Conservation (phyloP, 495 filamentous ascomycete genomes). For the Xylaria flabelliformis region DNA sequence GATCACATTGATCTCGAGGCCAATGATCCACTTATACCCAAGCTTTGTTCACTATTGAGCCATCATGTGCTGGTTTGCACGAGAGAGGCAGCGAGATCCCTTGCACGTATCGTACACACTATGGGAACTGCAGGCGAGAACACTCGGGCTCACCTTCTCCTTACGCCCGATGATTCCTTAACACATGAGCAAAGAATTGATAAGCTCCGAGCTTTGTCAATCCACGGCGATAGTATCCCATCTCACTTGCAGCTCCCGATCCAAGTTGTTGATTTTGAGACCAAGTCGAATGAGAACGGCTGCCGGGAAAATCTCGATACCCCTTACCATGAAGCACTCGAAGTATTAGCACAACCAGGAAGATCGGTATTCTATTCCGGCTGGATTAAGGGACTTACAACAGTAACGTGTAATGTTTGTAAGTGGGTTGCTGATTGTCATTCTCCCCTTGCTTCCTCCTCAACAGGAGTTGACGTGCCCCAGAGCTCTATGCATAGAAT, state of each 20-base stretch:
- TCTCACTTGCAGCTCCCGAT: conserved; percentile 39
- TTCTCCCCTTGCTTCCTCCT: not conserved
- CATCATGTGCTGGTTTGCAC: conserved; percentile 46
- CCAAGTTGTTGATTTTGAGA: conserved; percentile 28
- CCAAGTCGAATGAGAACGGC: conserved; percentile 24
- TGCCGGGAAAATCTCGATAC: conserved; percentile 24
- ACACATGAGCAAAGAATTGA: conserved; percentile 33
- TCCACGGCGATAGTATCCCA: conserved; percentile 38
- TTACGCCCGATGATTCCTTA: conserved; percentile 32
- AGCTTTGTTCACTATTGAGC: conserved; percentile 42
- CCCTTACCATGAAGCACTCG: conserved; percentile 29
- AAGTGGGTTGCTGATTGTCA: conserved; percentile 3
- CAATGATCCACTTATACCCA: conserved; percentile 40
- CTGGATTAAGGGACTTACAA: conserved; percentile 39
- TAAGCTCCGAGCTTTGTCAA: conserved; percentile 36
- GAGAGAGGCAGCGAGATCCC: conserved; percentile 43
- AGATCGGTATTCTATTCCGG: conserved; percentile 43
- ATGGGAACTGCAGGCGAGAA: conserved; percentile 48
- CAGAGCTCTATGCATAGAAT: not conserved
- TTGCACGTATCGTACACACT: conserved; percentile 46
- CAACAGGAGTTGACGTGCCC: not conserved
- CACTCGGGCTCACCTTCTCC: conserved; percentile 42
- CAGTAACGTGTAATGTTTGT: conserved; percentile 40
- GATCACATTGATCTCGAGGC: conserved; percentile 42
- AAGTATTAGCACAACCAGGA: conserved; percentile 33